phyloP scores from a whole-genome alignment of 495 filamentous ascomycete species.

The Penicillium bialowiezense region DNA sequence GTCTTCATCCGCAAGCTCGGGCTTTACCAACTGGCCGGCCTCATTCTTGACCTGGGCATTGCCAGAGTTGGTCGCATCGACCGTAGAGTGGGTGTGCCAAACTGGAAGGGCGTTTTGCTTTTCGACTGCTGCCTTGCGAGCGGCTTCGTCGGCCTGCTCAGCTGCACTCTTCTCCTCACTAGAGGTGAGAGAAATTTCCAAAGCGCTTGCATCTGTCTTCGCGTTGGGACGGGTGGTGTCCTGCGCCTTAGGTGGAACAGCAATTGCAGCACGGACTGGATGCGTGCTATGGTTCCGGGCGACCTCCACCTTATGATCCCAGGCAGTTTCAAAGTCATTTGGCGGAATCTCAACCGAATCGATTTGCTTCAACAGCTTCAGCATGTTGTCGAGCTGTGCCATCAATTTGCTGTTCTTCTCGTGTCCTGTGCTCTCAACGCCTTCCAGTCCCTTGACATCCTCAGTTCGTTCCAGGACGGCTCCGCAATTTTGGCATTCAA shows the following conservation, averaged over 20 bases:
- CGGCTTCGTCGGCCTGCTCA: constrained; percentile 68
- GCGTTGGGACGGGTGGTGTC: constrained; percentile 68
- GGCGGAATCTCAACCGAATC: constrained; percentile 79
- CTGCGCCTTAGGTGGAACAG: constrained; percentile 48
- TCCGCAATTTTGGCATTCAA: constrained; percentile 82
- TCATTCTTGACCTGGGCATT: constrained; percentile 32
- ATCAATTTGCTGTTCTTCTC: constrained; percentile 86
- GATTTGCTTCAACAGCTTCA: constrained; percentile 80
- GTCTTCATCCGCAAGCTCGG: constrained; percentile 54
- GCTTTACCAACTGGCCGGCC: constrained; percentile 35
- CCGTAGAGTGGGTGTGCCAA: constrained; percentile 88
- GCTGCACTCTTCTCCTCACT: constrained; percentile 70
- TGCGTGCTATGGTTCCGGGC: constrained; percentile 54
- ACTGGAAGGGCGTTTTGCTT: constrained; percentile 82
- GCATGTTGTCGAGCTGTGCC: constrained; percentile 79
- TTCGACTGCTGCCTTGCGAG: constrained; percentile 69
- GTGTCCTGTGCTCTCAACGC: constrained; percentile 61
- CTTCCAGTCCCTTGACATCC: constrained; percentile 59
- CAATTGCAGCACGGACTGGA: constrained; percentile 45
- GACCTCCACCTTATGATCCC: constrained; percentile 49
- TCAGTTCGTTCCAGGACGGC: constrained; percentile 61
- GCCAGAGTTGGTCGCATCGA: constrained; percentile 40
- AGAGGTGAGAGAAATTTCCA: constrained; percentile 76
- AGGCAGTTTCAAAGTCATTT: constrained; percentile 80
- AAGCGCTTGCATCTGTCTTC: constrained; percentile 64